Percentiles rank a stretch among this genome's conserved stretches.
Evolutionary conservation across 345 rosid genomes (phyloP).

Genomic region (Excoecaria agallocha): DNA sequence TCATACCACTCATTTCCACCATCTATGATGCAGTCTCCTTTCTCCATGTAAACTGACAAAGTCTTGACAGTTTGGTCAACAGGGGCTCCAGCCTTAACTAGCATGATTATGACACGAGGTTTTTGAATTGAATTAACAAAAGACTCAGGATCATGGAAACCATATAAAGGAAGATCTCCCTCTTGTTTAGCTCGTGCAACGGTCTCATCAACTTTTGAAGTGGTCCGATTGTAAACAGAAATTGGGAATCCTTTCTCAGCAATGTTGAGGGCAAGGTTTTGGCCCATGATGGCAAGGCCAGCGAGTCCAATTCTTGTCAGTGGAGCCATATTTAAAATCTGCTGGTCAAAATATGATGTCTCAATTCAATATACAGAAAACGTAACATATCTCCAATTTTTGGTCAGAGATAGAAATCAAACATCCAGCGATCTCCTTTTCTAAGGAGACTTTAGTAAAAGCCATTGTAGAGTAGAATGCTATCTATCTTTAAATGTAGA

Average conservation of each 20-base stretch:
- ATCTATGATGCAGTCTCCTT: conserved; percentile 24
- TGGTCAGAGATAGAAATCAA: neutral
- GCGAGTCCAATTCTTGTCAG: conserved; percentile 13
- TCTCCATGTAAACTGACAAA: conserved; percentile 16
- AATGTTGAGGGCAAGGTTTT: conserved; percentile 27
- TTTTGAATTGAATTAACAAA: conserved; percentile 22
- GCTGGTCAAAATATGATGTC: neutral
- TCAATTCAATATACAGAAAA: neutral
- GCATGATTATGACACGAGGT: conserved; percentile 23
- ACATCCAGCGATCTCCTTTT: neutral
- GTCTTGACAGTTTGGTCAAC: conserved; percentile 23
- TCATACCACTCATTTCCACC: conserved; percentile 25
- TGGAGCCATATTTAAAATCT: conserved; percentile 11
- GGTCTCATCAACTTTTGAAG: conserved; percentile 23
- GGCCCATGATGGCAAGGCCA: conserved; percentile 27
- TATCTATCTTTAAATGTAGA: neutral
- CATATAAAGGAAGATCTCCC: conserved; percentile 23
- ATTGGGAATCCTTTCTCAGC: conserved; percentile 25
- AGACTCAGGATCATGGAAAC: conserved; percentile 22
- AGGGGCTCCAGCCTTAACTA: conserved; percentile 23
- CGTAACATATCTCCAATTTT: neutral
- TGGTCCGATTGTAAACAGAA: conserved; percentile 20
- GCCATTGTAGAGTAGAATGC: neutral
- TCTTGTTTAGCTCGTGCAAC: conserved; percentile 22
- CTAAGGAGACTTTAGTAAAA: neutral